A percentile compares a stretch with the other conserved stretches of the same genome.
These are phyloP conservation scores for Pinus tabuliformis DNA, from an alignment of 75 land plant species.

Conservation along the genomic window DNA sequence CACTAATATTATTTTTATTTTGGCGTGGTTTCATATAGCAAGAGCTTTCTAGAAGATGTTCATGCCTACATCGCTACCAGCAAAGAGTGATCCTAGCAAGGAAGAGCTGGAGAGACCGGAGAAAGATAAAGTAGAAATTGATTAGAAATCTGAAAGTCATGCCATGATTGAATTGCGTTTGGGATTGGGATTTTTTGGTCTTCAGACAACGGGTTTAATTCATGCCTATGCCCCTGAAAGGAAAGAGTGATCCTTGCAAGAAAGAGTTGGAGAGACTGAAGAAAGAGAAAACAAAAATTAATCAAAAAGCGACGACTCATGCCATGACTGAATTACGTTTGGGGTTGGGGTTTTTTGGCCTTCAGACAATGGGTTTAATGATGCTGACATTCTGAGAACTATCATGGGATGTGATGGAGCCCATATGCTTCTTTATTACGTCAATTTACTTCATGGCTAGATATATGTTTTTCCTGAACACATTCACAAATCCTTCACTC, in stretches of 20 bases:
- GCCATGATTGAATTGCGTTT: slow-evolving; percentile 50
- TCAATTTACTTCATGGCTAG: too few species aligned
- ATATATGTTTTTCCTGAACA: too few species aligned
- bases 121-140: slow-evolving; percentile 46
- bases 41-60: too few species aligned
- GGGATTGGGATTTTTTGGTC: slow-evolving; percentile 44
- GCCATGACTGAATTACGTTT: slow-evolving; percentile 48
- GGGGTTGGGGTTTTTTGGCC: slow-evolving; percentile 44
- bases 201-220: slow-evolving; percentile 46
- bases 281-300: slow-evolving; percentile 45
- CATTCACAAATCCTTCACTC: slow-evolving; percentile 42
- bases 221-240: not conserved
- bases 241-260: slow-evolving; percentile 29
- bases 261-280: slow-evolving; percentile 48
- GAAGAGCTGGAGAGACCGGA: slow-evolving; percentile 48
- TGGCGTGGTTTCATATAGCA: too few species aligned
- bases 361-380: slow-evolving; percentile 49
- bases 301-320: slow-evolving; percentile 33
- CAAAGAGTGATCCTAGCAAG: slow-evolving; percentile 28
- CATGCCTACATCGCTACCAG: too few species aligned
- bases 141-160: slow-evolving; percentile 33
- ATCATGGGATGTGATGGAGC: too few species aligned
- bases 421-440: too few species aligned
- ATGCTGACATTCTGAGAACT: slow-evolving; percentile 80
- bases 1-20: too few species aligned